Base-by-base conservation (phyloP, 1,284 basidiomycete species). In the Cutaneotrichosporon spelunceum region DNA sequence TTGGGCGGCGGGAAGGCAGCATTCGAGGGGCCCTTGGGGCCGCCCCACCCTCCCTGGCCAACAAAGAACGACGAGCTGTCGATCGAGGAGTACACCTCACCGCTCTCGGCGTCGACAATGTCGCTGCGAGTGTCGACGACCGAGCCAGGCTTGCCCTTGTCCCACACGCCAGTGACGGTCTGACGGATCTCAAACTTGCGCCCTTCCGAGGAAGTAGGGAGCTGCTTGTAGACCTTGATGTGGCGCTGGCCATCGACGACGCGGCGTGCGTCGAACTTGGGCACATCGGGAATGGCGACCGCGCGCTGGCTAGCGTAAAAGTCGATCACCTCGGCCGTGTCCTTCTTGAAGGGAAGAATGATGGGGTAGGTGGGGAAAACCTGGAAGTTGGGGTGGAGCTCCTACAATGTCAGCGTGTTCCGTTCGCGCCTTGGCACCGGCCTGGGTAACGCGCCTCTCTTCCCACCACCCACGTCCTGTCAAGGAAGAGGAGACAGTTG, bases 291-390 rank as follows among this genome's bases (percentile, higher is more conserved):
- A 30, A 65, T 65, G 19, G 60, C 36, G 11, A 49, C 30, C n/a
- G 54, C 47, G 30, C 47, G 45, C 57, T 61, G 60, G 14, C 49
- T n/a, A 3, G 50, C 60, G 57, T 65, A 65, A 23, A 65, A 65
- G 60, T 65, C 63, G 45, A 56, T 42, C 2, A 65, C 63, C 55
- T 65, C 63, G 54, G 59, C 50, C n/a, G 60, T 57, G 29, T 34
- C 56, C 30, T 23, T 49, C 63, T 65, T 65, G 63, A 65, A 65
- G 16, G 63, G 57, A 8, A 65, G 63, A 42, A 65, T 61, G 47
- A 65, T 59, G 44, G 63, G 57, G 63, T 65, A 65, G 21, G 63
- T 65, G 21, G 63, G 63, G 63, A 65, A 65, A 9, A 57, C 60
- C 49, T 42, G 34, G 45, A 65, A 65, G 53, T 65, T 30, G 57